A percentile compares a stretch with the other conserved stretches of the same genome.
Evolutionary conservation across 2,329 filamentous ascomycete species (phyloP).

Genomic region (Xylariaceae sp.): DNA sequence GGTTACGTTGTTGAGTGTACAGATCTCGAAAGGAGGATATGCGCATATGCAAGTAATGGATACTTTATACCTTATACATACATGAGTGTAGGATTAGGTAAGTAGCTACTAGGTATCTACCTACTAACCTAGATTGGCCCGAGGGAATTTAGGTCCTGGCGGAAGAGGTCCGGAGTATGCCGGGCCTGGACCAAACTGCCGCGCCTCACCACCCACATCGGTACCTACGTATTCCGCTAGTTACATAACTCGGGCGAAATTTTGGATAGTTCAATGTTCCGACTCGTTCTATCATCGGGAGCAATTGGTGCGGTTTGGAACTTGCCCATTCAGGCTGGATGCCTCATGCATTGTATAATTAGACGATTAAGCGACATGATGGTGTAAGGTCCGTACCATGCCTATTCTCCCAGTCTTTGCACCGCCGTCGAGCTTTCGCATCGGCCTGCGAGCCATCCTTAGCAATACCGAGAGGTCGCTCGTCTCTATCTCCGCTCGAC

Average conservation of each 20-base stretch:
- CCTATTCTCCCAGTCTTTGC: slow-evolving; percentile 31
- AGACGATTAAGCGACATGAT: slow-evolving; percentile 25
- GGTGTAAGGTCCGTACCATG: slow-evolving; percentile 35
- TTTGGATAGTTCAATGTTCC: background rate
- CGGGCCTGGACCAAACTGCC: slow-evolving; percentile 5
- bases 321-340: background rate
- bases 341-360: slow-evolving; percentile 11
- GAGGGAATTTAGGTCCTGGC: background rate
- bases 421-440: slow-evolving; percentile 34
- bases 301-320: background rate
- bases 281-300: slow-evolving; percentile 2
- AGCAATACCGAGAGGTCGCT: slow-evolving; percentile 28
- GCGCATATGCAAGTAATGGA: too few relatives aligned
- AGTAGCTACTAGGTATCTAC: too few relatives aligned
- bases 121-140: background rate
- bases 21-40: too few relatives aligned
- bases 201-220: slow-evolving; percentile 4
- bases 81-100: too few relatives aligned
- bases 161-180: background rate
- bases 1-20: too few relatives aligned
- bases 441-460: slow-evolving; percentile 36
- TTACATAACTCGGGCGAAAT: background rate
- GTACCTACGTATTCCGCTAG: too few relatives aligned
- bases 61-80: too few relatives aligned
- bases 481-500: slow-evolving; percentile 19